These are phyloP conservation scores for Fusarium clavum DNA, from an alignment of 2,329 filamentous ascomycete species.

Conservation along the genomic window DNA sequence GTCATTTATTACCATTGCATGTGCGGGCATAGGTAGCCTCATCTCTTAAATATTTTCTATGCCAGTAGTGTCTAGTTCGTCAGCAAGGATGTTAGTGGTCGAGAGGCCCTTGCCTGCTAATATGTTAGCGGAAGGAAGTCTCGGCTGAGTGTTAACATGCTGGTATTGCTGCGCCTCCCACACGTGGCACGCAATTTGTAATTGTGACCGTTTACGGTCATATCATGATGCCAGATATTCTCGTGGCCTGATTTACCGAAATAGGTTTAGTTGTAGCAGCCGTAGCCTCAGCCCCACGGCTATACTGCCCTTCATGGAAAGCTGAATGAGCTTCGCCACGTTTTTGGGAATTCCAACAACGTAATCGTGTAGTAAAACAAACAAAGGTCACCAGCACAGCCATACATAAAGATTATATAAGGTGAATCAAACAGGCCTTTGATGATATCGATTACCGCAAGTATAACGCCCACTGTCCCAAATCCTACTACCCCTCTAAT, in stretches of 20 bases:
- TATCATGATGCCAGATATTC: background rate
- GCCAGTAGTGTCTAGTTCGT: background rate
- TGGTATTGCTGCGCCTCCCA: background rate
- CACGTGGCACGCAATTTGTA: background rate
- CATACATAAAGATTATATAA: background rate
- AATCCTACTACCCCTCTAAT: background rate
- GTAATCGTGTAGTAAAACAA: background rate
- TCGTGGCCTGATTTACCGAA: background rate
- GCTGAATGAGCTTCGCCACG: background rate
- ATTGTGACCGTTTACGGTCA: background rate
- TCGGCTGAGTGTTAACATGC: background rate
- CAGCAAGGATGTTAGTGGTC: background rate
- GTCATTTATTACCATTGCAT: too few species aligned
- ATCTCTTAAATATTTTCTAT: background rate
- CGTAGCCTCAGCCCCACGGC: background rate
- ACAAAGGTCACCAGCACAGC: background rate
- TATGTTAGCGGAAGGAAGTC: background rate
- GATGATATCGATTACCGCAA: background rate
- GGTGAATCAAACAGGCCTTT: background rate
- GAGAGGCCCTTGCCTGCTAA: background rate
- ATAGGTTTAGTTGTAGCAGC: background rate
- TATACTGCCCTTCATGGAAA: background rate
- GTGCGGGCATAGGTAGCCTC: too few species aligned
- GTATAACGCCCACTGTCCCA: background rate
- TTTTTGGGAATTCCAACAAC: background rate